Evolutionary conservation across 805 yeast species (phyloP).

Genomic region (Candida dendrica): DNA sequence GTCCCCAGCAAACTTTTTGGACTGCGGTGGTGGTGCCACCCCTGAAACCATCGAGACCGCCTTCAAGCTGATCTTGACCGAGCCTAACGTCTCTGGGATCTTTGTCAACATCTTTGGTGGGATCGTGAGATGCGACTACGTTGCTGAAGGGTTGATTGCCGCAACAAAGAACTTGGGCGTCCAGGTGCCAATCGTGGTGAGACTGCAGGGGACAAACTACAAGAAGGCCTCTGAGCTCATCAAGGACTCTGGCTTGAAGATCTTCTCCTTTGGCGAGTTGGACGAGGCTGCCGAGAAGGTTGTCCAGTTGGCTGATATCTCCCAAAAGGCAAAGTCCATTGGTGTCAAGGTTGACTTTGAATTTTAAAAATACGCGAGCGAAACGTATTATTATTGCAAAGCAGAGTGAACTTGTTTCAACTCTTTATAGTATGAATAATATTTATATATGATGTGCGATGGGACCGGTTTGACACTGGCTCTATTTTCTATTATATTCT

Average conservation of each 20-base stretch:
- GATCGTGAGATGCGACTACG: conserved; percentile 98
- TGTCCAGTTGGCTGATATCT: conserved; percentile 60
- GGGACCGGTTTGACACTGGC: no score
- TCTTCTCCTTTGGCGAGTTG: conserved; percentile 84
- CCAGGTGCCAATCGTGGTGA: conserved; percentile 90
- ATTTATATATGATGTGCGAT: no score
- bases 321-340: conserved; percentile 38
- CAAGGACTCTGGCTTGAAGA: conserved; percentile 82
- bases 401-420: no score
- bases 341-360: conserved; percentile 44
- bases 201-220: conserved; percentile 97
- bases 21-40: conserved; percentile 99
- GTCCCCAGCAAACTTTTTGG: conserved; percentile 97
- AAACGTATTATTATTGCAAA: no score
- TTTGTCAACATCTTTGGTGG: conserved; percentile 99
- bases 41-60: conserved; percentile 97
- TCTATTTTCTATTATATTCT: no score
- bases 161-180: conserved; percentile 90
- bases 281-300: conserved; percentile 97
- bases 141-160: conserved; percentile 94
- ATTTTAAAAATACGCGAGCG: conserved; percentile 16
- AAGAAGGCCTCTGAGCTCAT: conserved; percentile 84
- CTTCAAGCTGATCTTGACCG: conserved; percentile 85
- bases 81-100: conserved; percentile 85
- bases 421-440: no score